Evolutionary conservation across 2,329 filamentous ascomycete species (phyloP), one percentile per base, ranked within the genome.

Genomic region (Orbilia javanica): DNA sequence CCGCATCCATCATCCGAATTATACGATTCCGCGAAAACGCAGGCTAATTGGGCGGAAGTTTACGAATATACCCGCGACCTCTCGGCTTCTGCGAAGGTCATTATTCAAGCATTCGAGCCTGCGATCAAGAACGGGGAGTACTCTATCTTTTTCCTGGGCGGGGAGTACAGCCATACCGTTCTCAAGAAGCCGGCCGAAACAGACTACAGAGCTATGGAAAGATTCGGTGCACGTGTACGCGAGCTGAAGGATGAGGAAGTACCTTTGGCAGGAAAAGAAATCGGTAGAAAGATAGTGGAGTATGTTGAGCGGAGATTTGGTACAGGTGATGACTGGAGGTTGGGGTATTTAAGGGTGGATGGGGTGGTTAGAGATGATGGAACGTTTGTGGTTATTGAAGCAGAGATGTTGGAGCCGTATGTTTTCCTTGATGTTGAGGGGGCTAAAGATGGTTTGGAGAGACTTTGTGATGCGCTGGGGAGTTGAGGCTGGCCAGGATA

Each of bases 341-440:
- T 70, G 53, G 65, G 72, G 27, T 76, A 76, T 65, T 29, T 69
- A 34, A 70, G 72, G 25, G 11, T 70, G 1, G 65, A 70, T 25
- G 65, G 65, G 36, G 72, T 76, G 34, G 72, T 70, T 25, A 76
- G 65, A n/a, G 72, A 76, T 57, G 65, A 46, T 42, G 57, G 46
- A 25, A 36, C 18, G 48, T 76, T 76, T 52, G 65, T 70, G 42
- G 46, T 76, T 11, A 76, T 76, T 31, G 72, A 76, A 42, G 72
- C 65, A n/a, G 72, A 76, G 65, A 64, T 76, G 65, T 34, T 76
- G 50, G 72, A 76, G 48, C 72, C 65, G 11, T 76, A 69, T 46
- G 48, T 76, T 29, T 69, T 65, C 39, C 34, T 70, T 0, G 6
- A 76, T 44, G 55, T 36, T 6, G 48, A 64, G n/a, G 53, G 63